Evolutionary conservation across 2,329 filamentous ascomycete genomes (phyloP).

Genomic region (Escovopsis sp.): DNA sequence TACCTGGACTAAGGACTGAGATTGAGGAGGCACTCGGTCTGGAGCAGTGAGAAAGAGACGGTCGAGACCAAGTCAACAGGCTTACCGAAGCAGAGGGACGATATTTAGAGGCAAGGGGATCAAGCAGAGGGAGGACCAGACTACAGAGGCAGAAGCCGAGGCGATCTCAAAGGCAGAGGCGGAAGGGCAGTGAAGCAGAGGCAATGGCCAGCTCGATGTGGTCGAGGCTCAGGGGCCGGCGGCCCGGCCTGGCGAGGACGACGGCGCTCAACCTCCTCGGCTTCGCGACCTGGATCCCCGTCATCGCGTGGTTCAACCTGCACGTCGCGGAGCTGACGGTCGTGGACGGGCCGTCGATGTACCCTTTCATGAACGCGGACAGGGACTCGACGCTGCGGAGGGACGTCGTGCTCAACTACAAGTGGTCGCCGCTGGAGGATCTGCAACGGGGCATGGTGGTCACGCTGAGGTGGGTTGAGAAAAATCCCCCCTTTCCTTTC

Average conservation of each 20-base stretch:
- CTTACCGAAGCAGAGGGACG: no score
- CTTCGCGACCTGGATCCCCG: slow-evolving; percentile 46
- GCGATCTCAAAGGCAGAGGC: no score
- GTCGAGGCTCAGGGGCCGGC: slow-evolving; percentile 15
- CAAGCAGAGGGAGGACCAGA: no score
- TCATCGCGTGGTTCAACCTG: slow-evolving; percentile 44
- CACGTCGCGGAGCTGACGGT: slow-evolving; percentile 42
- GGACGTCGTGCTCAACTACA: slow-evolving; percentile 44
- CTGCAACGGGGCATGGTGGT: slow-evolving; percentile 61
- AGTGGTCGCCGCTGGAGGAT: slow-evolving; percentile 39
- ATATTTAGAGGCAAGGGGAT: no score
- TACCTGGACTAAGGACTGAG: no score
- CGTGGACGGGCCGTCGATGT: slow-evolving; percentile 56
- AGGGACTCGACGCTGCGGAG: slow-evolving; percentile 37
- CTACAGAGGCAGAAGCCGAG: no score
- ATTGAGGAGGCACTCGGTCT: no score
- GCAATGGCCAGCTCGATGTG: slow-evolving; percentile 24
- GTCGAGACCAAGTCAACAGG: no score
- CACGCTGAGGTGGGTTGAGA: slow-evolving; percentile 45
- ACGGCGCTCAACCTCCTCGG: slow-evolving; percentile 33
- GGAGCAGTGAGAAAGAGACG: no score
- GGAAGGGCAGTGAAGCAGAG: background rate
- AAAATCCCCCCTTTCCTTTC: no score
- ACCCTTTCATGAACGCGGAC: slow-evolving; percentile 57
- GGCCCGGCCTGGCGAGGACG: slow-evolving; percentile 12